Percentiles rank a stretch among this genome's conserved stretches.
Evolutionary conservation across 78 protist genomes (phyloP).

Genomic region (Dictyostelium capitatum): DNA sequence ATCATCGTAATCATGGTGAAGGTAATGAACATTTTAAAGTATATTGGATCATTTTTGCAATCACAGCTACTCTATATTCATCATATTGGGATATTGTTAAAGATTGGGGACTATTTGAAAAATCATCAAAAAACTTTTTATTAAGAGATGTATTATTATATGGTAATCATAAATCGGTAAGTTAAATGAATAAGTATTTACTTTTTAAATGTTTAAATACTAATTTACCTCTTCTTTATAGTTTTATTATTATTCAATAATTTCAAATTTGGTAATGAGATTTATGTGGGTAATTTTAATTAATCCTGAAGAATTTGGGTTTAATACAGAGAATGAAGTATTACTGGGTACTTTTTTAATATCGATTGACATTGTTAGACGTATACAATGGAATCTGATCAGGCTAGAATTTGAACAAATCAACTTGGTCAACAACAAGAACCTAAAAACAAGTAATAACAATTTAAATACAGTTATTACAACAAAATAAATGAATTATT

Average conservation of each 20-base stretch:
- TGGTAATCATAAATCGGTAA: slow-evolving; percentile 23
- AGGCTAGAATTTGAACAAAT: slow-evolving; percentile 30
- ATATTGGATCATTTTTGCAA: slow-evolving; percentile 28
- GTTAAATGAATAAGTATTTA: not conserved
- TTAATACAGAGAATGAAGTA: not conserved
- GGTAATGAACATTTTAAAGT: not conserved
- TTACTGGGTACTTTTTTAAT: not conserved
- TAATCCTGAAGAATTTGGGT: not conserved
- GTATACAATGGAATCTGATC: slow-evolving; percentile 32
- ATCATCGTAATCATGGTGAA: not conserved
- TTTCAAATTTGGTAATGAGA: slow-evolving; percentile 38
- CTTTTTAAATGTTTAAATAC: not conserved
- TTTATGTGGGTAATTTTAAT: slow-evolving; percentile 13
- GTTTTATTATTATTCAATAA: slow-evolving; percentile 34
- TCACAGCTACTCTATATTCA: not conserved
- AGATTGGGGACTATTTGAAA: slow-evolving; percentile 26
- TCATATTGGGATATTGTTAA: slow-evolving; percentile 27
- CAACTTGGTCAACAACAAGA: too few relatives aligned
- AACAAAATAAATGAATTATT: not conserved
- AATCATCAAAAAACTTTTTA: not conserved
- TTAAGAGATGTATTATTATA: slow-evolving; percentile 10
- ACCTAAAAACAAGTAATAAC: not conserved
- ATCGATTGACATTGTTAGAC: slow-evolving; percentile 18
- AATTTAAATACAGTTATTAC: too few relatives aligned
- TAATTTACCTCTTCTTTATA: not conserved